Base-by-base conservation (phyloP, 176 grass and related monocot genomes). In the Neostapfia colusana region DNA sequence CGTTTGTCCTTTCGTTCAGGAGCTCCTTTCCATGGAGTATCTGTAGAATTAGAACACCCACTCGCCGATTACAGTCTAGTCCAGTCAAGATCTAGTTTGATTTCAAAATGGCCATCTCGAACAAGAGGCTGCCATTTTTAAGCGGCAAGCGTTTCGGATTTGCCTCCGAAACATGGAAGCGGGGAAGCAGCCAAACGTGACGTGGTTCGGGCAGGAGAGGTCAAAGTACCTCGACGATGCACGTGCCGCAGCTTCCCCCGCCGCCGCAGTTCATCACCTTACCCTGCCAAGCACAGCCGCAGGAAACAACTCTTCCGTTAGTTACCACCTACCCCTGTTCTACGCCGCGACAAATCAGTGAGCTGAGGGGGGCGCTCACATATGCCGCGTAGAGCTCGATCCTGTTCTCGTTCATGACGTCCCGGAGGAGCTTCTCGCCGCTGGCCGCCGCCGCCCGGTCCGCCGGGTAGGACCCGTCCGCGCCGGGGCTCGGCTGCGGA, bases 211-310 rank as follows among this genome's bases (percentile, higher is more conserved):
- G 31, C 31, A 31, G 31, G 31, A 31, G 31, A 31, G 31, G 31
- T 31, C 31, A 4, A 62, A 20, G 5, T 85, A 92, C 95, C 91
- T 98, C 91, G 14, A 92, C 95, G 63, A 92, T 90, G 85, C 95
- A 98, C 31, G 95, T 98, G 40, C 95, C 91, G 42, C 95, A 98
- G 79, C 89, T 98, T 14, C 95, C 95, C 2, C 86, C 87, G 17
- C 95, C 95, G 13, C 95, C 91, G 67, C 91, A 98, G 83, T 98
- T 98, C 95, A 98, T 95, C 28, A 90, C 85, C 74, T 98, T 98
- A 3, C 95, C 95, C 89, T 98, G 80, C 55, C 55, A 37, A 28
- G n/a, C n/a, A n/a, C n/a, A 18, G 4, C 49, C 61, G 5, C 67
- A 81, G 39, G 9, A 68, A 68, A 13, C 24, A 15, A 13, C 24